Percentiles rank a stretch among this genome's conserved stretches.
Conservation (phyloP, 306 rosid species). For the Fragaria vesca region DNA sequence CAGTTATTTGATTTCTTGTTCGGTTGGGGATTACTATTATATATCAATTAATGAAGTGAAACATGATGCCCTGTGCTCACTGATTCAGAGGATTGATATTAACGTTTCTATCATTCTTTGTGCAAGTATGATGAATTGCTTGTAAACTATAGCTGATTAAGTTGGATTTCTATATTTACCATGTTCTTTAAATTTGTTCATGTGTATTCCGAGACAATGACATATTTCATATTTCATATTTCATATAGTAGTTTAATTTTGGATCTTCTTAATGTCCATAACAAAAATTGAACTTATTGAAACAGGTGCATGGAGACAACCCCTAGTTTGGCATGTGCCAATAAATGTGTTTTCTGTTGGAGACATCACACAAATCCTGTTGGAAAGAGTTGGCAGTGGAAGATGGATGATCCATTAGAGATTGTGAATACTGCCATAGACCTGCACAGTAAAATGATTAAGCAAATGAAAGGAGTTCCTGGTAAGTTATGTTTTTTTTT, state of each 20-base stretch:
- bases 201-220: neutral
- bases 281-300: conserved; percentile 19
- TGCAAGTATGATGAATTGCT: neutral
- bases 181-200: neutral
- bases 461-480: conserved; percentile 99
- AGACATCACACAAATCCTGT: conserved; percentile 99
- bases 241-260: conserved; percentile 20
- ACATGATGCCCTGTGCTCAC: neutral
- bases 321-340: conserved; percentile 98
- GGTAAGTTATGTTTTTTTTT: conserved; percentile 41
- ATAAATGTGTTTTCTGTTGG: conserved; percentile 99
- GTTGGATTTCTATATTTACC: neutral
- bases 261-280: neutral
- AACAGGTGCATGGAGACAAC: conserved; percentile 98
- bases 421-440: conserved; percentile 85
- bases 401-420: conserved; percentile 91
- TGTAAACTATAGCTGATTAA: neutral
- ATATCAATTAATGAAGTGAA: neutral
- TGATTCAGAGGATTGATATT: neutral
- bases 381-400: conserved; percentile 98
- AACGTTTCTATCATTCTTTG: neutral
- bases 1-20: neutral
- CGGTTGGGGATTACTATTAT: neutral
- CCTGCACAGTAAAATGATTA: conserved; percentile 82
- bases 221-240: neutral